Evolutionary conservation across 176 grass and related monocot species (phyloP).

Genomic region (Thinopyrum elongatum): DNA sequence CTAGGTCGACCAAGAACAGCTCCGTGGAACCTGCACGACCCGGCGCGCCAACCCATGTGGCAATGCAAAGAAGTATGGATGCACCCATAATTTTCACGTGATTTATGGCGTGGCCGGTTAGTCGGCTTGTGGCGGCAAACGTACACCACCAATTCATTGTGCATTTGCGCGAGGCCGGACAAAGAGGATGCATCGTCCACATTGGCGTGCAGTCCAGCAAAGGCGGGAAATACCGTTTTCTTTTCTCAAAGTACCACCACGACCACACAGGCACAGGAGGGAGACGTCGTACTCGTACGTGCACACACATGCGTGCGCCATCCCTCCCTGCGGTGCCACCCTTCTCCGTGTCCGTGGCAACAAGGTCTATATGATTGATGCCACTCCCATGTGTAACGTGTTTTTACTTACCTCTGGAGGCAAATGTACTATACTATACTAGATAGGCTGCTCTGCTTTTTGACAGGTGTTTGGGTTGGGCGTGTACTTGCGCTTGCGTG

Average conservation of each 20-base stretch:
- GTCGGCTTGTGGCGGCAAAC: neutral
- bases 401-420: neutral
- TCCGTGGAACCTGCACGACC: no score
- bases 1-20: no score
- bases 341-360: neutral
- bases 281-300: neutral
- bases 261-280: neutral
- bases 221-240: no score
- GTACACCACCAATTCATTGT: conserved; percentile 1
- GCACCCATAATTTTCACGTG: neutral
- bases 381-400: neutral
- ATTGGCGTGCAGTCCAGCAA: neutral
- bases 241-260: neutral
- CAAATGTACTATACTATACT: neutral
- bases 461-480: neutral
- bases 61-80: neutral
- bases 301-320: no score
- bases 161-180: neutral
- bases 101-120: neutral
- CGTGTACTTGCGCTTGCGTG: neutral
- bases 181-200: neutral
- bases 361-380: neutral
- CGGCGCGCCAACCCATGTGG: no score
- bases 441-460: neutral
- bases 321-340: no score